These are phyloP conservation scores for Nicotiana paniculata DNA, from an alignment of 257 asterid genomes.

Conservation along the genomic window DNA sequence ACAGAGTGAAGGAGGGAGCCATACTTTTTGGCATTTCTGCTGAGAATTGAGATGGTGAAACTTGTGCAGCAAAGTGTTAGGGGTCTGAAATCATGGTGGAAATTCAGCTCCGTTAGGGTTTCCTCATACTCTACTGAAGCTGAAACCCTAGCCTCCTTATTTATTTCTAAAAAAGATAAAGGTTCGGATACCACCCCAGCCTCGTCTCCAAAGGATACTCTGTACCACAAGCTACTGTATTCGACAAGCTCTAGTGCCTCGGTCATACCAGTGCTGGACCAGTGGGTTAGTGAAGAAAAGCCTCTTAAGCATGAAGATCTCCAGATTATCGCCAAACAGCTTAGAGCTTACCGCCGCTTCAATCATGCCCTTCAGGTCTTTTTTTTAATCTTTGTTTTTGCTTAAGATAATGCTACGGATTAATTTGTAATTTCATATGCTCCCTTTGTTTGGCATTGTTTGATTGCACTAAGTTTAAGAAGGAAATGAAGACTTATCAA, in stretches of 20 bases:
- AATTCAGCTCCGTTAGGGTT: background rate
- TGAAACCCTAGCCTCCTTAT: background rate
- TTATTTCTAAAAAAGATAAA: background rate
- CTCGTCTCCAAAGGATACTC: background rate
- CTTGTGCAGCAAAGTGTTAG: background rate
- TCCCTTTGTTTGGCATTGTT: too few species aligned
- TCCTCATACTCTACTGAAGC: background rate
- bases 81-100: background rate
- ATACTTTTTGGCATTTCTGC: background rate
- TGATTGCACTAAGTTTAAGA: too few species aligned
- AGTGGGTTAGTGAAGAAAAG: background rate
- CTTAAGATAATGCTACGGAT: background rate
- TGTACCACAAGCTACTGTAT: background rate
- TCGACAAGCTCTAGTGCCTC: background rate
- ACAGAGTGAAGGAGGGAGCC: background rate
- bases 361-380: conserved; percentile 10
- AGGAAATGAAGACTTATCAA: too few species aligned
- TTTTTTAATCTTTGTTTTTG: background rate
- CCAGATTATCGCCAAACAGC: background rate
- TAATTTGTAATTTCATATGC: background rate
- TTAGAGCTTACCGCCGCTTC: background rate
- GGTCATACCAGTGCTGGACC: background rate
- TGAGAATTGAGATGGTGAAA: background rate
- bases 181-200: background rate
- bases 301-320: background rate